Evolutionary conservation across 2,329 filamentous ascomycete species (phyloP), one percentile per base, ranked within the genome.

Genomic region (Epichloe uncinata): DNA sequence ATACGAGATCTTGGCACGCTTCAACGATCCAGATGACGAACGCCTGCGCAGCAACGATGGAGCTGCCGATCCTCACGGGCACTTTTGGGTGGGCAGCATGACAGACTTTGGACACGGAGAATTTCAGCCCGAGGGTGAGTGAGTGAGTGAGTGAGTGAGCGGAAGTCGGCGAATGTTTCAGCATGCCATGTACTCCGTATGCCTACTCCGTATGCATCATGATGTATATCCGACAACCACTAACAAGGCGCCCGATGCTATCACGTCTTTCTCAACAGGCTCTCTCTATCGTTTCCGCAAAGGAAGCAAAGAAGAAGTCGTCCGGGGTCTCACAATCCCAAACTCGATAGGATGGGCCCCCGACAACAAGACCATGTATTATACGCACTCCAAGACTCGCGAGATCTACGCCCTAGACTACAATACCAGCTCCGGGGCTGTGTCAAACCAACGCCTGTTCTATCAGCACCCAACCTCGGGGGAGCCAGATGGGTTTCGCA

Each of bases 31-130:
- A 34, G 55, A 59, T 35, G 77, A 72, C 55, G 69, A 75, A 63
- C 68, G 81, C 20, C 72, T 86, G 63, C 70, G 80, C 50, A 75
- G 84, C 65, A 95, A 95, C 62, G 90, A 95, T 61, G 89, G 89
- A 44, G 84, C 81, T 5, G 81, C 87, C 47, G 89, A 95, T 61
- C 82, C 81, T 26, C 75, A 82, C 54, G 89, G 90, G 34, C 74
- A 87, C 35, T 93, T 91, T 68, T 95, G 87, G 85, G 73, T 89
- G 5, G 87, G 88, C 7, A 79, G 79, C 54, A 95, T 95, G 86
- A 93, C 87, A 54, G 87, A 95, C 61, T 78, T 80, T 58, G 67
- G 66, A 15, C 57, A 69, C 18, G 75, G 76, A 35, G 65, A 67
- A 3, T 84, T 87, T 50, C 71, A 81, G 59, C 70, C 79, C 43